Evolutionary conservation across 495 filamentous ascomycete species (phyloP), one percentile per base, ranked within the genome.

Genomic region (Clohesyomyces aquaticus): DNA sequence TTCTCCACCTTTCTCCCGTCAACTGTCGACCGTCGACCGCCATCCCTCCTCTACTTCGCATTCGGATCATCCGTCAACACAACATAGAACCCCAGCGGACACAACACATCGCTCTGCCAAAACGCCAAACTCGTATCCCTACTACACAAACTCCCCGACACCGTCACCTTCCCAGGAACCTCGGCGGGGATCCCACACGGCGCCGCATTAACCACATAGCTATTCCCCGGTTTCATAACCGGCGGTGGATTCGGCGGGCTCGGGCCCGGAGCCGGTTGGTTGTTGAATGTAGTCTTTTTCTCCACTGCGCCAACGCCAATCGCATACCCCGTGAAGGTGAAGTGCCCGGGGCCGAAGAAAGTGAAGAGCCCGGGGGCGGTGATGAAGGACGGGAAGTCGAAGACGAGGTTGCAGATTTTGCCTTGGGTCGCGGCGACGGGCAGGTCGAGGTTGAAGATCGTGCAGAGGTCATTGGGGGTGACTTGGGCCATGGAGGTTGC

Each of bases 351-450:
- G 0, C 83, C 80, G 27, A 80, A 78, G 3, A 91, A 70, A 14
- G 90, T 79, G 70, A 78, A 85, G 71, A 92, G 89, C 48, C 86
- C 85, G 6, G 78, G 69, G 0, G 83, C 80, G 23, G 63, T 54
- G 1, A 28, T 10, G 18, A 42, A 32, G 26, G 54, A 52, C 8
- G 65, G 65, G 46, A 68, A 68, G 61, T 64, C 59, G 65, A 68
- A 68, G 26, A 53, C 60, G 45, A 68, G 65, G 23, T 43, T 59
- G 65, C 65, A 68, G 22, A 59, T 55, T 26, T 64, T 68, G 65
- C 61, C 57, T 28, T 61, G 59, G 53, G 45, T 50, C 46, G 59
- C 60, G 45, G 59, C 35, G 32, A 27, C 45, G 25, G 60, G 60
- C 19, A 68, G 48, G 6, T 64, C 65, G 61, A 68, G 65, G 65